Percentiles rank a stretch among this genome's conserved stretches.
phyloP scores from a whole-genome alignment of 805 yeast species.

The Spathaspora hagerdaliae region DNA sequence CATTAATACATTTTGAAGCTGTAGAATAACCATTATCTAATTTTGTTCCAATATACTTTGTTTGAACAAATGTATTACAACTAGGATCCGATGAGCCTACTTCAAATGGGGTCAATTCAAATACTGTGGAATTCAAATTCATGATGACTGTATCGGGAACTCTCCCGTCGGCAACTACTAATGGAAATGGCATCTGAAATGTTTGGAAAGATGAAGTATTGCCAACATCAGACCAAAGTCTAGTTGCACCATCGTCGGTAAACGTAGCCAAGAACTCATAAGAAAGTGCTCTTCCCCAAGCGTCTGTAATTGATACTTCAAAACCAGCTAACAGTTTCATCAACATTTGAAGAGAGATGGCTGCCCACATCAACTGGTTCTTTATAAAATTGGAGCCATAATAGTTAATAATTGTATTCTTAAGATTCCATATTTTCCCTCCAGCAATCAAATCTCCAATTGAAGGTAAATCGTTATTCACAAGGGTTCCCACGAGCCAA shows the following conservation, averaged over 20 bases:
- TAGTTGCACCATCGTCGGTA: conserved; percentile 23
- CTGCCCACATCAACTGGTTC: conserved; percentile 19
- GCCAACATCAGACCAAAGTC: conserved; percentile 29
- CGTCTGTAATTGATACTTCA: conserved; percentile 35
- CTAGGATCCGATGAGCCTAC: conserved; percentile 88
- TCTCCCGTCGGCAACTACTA: conserved; percentile 36
- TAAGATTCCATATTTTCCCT: conserved; percentile 32
- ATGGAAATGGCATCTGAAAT: conserved; percentile 37
- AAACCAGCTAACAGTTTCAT: conserved; percentile 34
- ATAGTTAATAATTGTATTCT: conserved; percentile 69
- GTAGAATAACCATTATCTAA: conserved; percentile 56
- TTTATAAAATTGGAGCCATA: conserved; percentile 47
- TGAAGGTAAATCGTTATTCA: conserved; percentile 54
- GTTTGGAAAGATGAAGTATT: conserved; percentile 19
- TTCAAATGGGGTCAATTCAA: conserved; percentile 38
- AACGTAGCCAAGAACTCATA: conserved; percentile 33
- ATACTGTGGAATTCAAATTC: conserved; percentile 33
- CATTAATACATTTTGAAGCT: conserved; percentile 49
- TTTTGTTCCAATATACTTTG: conserved; percentile 67
- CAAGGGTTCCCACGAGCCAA: conserved; percentile 64
- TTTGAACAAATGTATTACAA: conserved; percentile 58
- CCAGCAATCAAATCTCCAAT: conserved; percentile 35
- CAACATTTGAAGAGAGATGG: conserved; percentile 49
- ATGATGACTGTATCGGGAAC: conserved; percentile 27
- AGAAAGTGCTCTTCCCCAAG: conserved; percentile 41